Conservation (phyloP, 768 basidiomycete species). For the Podaxis sp. region DNA sequence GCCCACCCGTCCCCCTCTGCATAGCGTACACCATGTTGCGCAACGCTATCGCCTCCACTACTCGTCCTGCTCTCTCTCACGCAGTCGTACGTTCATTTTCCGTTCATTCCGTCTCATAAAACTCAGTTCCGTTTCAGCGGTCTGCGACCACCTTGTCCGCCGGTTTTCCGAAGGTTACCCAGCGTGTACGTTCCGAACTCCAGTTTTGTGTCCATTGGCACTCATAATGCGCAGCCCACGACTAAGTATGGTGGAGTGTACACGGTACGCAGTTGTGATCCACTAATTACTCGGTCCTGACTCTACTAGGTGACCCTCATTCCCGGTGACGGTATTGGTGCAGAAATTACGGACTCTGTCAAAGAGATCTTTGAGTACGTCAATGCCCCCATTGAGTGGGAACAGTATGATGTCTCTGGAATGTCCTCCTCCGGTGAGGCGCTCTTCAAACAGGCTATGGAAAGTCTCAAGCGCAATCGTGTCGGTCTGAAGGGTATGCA, state of each 20-base stretch:
- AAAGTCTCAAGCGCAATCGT: constrained; percentile 94
- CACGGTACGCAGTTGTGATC: constrained; percentile 54
- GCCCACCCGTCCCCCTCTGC: constrained; percentile 24
- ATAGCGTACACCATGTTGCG: constrained; percentile 58
- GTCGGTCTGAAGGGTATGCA: constrained; percentile 93
- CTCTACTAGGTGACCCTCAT: constrained; percentile 84
- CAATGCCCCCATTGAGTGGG: constrained; percentile 99
- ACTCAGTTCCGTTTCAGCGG: constrained; percentile 41
- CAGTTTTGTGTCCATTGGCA: constrained; percentile 11
- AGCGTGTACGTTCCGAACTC: constrained; percentile 50
- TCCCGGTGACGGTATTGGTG: constrained; percentile 96
- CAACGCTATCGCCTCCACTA: constrained; percentile 56
- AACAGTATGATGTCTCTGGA: constrained; percentile 97
- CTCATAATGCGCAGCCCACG: constrained; percentile 49
- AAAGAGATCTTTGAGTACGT: constrained; percentile 98
- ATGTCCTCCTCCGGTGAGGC: constrained; percentile 93
- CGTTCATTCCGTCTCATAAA: neutral
- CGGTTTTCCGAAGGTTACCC: constrained; percentile 73
- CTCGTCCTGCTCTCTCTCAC: constrained; percentile 52
- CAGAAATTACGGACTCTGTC: constrained; percentile 96
- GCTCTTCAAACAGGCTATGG: constrained; percentile 97
- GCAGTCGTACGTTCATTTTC: constrained; percentile 40
- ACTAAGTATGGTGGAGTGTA: constrained; percentile 94
- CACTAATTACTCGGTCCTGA: constrained; percentile 22
- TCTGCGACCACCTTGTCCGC: constrained; percentile 76